Conservation (phyloP, 257 asterid species). For the Penstemon eatonii region DNA sequence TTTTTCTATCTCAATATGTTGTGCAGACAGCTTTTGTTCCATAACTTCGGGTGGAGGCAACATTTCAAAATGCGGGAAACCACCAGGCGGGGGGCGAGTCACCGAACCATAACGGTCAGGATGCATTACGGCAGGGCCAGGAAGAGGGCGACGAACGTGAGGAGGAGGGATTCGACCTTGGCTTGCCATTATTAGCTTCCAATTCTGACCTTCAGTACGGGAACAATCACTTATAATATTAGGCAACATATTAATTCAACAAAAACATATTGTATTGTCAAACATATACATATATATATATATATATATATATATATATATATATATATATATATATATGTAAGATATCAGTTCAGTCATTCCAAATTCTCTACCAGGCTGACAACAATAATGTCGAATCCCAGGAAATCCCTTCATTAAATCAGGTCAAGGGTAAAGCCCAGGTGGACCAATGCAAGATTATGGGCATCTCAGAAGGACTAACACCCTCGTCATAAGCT, state of each 20-base stretch:
- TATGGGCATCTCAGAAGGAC: background rate
- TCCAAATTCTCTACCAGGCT: too few species aligned
- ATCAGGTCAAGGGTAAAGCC: background rate
- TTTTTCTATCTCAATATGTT: conserved; percentile 76
- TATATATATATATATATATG: too few species aligned
- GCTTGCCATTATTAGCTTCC: conserved; percentile 61
- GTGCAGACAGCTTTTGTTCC: conserved; percentile 87
- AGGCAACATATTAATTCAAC: background rate
- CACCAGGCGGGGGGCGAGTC: conserved; percentile 55
- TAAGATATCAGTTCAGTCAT: too few species aligned
- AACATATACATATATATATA: too few species aligned
- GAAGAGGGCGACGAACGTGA: conserved; percentile 58
- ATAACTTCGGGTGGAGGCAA: conserved; percentile 72
- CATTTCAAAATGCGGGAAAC: conserved; percentile 71
- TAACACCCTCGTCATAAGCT: background rate
- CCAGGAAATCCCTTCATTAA: background rate
- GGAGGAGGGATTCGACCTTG: conserved; percentile 75
- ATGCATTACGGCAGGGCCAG: conserved; percentile 55
- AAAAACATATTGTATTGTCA: too few species aligned
- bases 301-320: too few species aligned
- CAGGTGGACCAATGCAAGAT: background rate
- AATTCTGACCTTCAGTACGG: conserved; percentile 32
- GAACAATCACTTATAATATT: conserved; percentile 22
- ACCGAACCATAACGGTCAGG: conserved; percentile 64
- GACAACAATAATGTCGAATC: too few species aligned